Evolutionary conservation across 1,284 basidiomycete genomes (phyloP), one percentile per base, ranked within the genome.

Genomic region (Pascua guehoae): DNA sequence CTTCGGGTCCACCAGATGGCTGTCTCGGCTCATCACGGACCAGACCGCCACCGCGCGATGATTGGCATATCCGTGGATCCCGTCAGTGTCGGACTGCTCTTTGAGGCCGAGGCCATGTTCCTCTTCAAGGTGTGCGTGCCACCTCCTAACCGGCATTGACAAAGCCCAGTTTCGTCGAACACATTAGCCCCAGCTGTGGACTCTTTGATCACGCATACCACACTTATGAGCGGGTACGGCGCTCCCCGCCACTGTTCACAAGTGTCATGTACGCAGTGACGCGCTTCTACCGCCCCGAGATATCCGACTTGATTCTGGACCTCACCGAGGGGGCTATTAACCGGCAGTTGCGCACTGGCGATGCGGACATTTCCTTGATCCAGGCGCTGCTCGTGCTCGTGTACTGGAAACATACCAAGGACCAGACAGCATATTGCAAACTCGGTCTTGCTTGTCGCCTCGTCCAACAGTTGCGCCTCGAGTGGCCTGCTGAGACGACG

Each of bases 401-500:
- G 1, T 55, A 53, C 39, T 64, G 58, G 60, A 62, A 61, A 42
- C 39, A 47, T 24, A 57, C 60, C 0, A 52, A 47, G 24, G 63
- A 64, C 38, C 50, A 44, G 5, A 57, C 63, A 2, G 60, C 58
- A 2, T 67, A 58, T 49, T 45, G 50, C n/a, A 65, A 66, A 12
- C 41, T 65, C 8, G 68, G 65, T 12, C 60, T 61, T 36, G 66
- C 64, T 0, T 57, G 65, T 8, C 61, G 68, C 1, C 52, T 60
- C n/a, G 63, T 65, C 1, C 58, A 51, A 15, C 66, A 68, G 55
- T 57, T 68, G 36, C 32, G 57, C 1, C 40, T 59, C 32, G 12
- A 45, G 46, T 59, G 53, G 57, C 24, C 24, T 4, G 24, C 24
- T 32, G 24, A 32, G 24, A 32, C 24, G 24, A 32, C 24, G 7